A percentile compares a stretch with the other conserved stretches of the same genome.
Conservation (phyloP, 306 rosid species). For the Vigna reflexopilosa region DNA sequence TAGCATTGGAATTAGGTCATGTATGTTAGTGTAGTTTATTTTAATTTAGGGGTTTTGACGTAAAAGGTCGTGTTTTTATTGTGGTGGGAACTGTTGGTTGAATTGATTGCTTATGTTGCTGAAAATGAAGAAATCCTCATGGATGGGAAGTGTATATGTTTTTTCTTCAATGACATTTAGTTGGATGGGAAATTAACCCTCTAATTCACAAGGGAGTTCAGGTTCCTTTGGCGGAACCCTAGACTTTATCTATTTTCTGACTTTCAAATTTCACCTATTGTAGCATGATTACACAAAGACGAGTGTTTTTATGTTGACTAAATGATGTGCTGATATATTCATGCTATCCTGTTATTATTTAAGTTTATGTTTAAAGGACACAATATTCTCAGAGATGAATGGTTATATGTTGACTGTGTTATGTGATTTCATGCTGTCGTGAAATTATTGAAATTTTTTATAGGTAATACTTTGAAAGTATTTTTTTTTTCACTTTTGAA, state of each 20-base stretch:
- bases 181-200: neutral
- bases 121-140: neutral
- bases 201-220: neutral
- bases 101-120: neutral
- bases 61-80: neutral
- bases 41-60: neutral
- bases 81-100: neutral
- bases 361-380: neutral
- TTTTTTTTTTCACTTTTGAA: neutral
- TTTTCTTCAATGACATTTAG: conserved; percentile 13
- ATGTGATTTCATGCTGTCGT: neutral
- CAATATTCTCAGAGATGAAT: neutral
- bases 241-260: conserved; percentile 1
- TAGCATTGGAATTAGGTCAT: conserved; percentile 2
- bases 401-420: neutral
- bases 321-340: neutral
- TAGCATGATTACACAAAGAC: conserved; percentile 8
- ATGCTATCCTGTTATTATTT: neutral
- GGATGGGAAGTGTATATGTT: neutral
- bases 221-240: neutral
- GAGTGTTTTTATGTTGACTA: neutral
- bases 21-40: neutral
- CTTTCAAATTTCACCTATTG: conserved; percentile 16
- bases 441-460: neutral
- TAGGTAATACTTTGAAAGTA: neutral